phyloP scores from a whole-genome alignment of 2,329 filamentous ascomycete genomes.

The Proliferodiscus dingleyae region DNA sequence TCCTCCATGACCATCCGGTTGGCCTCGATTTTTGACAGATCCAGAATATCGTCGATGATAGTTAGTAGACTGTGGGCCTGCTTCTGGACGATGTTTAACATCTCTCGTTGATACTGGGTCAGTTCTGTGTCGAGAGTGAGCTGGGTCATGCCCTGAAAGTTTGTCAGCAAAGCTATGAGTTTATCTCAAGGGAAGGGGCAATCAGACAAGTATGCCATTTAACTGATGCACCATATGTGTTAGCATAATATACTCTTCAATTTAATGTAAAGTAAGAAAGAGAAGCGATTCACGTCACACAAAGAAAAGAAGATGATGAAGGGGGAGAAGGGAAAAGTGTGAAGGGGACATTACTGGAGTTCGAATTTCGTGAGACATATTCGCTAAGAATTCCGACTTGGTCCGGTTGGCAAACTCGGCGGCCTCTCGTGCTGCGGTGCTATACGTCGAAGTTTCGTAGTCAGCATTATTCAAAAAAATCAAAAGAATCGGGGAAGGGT shows the following conservation, averaged over 20 bases:
- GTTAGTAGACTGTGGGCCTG: conserved; percentile 92
- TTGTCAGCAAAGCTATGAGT: neutral
- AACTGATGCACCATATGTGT: too few relatives aligned
- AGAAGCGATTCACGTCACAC: too few relatives aligned
- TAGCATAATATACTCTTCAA: too few relatives aligned
- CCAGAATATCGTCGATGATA: conserved; percentile 84
- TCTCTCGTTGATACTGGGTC: conserved; percentile 92
- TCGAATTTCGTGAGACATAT: conserved; percentile 98
- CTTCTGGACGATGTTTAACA: conserved; percentile 97
- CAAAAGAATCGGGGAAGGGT: too few relatives aligned
- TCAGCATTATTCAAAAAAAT: too few relatives aligned
- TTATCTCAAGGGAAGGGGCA: neutral
- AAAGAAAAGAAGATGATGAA: neutral
- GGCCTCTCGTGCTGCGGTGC: conserved; percentile 88
- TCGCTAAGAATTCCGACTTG: conserved; percentile 96
- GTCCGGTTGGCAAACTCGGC: conserved; percentile 97
- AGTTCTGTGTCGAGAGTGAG: conserved; percentile 92
- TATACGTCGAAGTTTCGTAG: too few relatives aligned
- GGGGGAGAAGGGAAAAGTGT: neutral
- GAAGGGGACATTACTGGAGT: conserved; percentile 64
- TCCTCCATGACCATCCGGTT: conserved; percentile 98
- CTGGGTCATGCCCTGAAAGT: conserved; percentile 70
- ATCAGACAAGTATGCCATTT: too few relatives aligned
- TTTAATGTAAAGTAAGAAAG: too few relatives aligned
- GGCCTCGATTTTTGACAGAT: conserved; percentile 81